Evolutionary conservation across 1,284 basidiomycete species (phyloP).

Genomic region (Boletellus deceptivus): DNA sequence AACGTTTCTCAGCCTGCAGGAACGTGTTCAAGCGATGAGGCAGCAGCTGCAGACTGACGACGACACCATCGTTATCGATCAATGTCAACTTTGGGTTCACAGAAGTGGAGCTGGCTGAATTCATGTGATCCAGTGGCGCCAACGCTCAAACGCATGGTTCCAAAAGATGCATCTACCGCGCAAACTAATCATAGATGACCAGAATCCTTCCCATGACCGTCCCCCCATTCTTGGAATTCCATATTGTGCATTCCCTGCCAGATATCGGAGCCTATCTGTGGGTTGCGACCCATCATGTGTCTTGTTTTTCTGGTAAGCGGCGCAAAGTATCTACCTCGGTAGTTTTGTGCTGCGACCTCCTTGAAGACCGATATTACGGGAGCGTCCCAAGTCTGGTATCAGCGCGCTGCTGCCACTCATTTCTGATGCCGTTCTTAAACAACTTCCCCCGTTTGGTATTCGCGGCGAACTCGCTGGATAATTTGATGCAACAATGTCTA

Average conservation of each 20-base stretch:
- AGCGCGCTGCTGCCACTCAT: too few species aligned
- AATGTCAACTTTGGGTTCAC: not conserved
- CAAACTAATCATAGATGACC: not conserved
- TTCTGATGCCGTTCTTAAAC: too few species aligned
- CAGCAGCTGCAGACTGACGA: not conserved
- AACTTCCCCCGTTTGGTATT: too few species aligned
- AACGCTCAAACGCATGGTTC: not conserved
- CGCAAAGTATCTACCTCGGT: conserved; percentile 2
- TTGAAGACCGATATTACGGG: not conserved
- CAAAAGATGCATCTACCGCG: not conserved
- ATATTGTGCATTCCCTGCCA: not conserved
- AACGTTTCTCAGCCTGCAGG: not conserved
- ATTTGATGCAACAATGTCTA: too few species aligned
- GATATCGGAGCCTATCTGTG: not conserved
- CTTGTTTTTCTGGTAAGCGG: conserved; percentile 5
- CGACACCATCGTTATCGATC: too few species aligned
- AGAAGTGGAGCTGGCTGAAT: not conserved
- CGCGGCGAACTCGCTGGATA: too few species aligned
- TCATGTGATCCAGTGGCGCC: not conserved
- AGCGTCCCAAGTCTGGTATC: not conserved
- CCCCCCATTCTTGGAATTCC: not conserved
- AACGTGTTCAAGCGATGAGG: not conserved
- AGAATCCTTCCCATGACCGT: not conserved
- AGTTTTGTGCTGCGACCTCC: not conserved
- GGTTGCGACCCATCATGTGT: conserved; percentile 5